Evolutionary conservation across 108 stramenopile species (phyloP).

Genomic region (Asterionellopsis glacialis): DNA sequence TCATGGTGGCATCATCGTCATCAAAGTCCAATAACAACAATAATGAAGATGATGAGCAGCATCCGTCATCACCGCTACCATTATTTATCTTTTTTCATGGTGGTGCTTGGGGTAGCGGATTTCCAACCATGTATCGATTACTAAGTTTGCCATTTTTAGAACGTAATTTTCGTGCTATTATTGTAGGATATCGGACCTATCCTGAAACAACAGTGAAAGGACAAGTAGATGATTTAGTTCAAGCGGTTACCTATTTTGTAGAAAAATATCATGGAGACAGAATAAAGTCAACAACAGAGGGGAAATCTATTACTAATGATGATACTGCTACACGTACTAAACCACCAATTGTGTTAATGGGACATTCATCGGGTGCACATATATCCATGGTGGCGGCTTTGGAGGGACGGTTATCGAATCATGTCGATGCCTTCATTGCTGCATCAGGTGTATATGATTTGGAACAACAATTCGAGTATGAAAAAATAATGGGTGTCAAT

Average conservation of each 20-base stretch:
- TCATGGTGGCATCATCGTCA: neutral
- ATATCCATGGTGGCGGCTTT: conserved; percentile 10
- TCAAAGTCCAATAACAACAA: neutral
- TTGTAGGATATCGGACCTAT: conserved; percentile 44
- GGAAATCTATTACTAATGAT: no score
- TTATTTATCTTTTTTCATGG: conserved; percentile 37
- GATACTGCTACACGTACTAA: no score
- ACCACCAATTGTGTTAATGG: conserved; percentile 10
- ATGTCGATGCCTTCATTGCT: conserved; percentile 9
- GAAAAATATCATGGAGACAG: neutral
- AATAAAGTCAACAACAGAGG: no score
- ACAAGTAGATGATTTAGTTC: conserved; percentile 28
- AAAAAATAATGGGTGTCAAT: conserved; percentile 22
- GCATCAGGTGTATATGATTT: conserved; percentile 30
- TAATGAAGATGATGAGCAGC: neutral
- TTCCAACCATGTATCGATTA: conserved; percentile 27
- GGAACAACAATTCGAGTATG: conserved; percentile 26
- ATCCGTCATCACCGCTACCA: neutral
- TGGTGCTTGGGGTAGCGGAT: conserved; percentile 42
- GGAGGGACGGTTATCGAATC: conserved; percentile 1
- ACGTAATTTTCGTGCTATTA: conserved; percentile 10
- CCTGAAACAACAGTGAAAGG: conserved; percentile 22
- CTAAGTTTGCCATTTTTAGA: conserved; percentile 28
- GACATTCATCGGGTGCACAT: conserved; percentile 37
- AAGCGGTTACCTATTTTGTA: neutral